A percentile compares a stretch with the other conserved stretches of the same genome.
Evolutionary conservation across 163 green algal species (phyloP).

Genomic region (Scenedesmus sp.): DNA sequence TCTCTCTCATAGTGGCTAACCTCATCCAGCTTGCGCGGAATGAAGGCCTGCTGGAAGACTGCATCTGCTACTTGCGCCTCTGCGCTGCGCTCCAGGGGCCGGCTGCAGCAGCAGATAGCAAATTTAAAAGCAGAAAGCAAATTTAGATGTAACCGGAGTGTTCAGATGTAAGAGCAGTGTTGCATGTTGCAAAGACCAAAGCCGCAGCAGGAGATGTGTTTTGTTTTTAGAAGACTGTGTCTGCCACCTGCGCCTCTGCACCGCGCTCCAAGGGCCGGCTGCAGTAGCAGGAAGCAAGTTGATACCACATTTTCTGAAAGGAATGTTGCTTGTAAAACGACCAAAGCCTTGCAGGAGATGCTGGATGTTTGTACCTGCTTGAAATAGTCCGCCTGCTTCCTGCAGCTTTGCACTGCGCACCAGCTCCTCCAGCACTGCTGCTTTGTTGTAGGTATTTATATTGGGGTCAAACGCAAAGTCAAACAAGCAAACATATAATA

Average conservation of each 20-base stretch:
- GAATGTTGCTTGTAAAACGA: neutral
- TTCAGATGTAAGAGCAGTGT: neutral
- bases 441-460: constrained; percentile 84
- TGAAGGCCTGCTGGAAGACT: constrained; percentile 90
- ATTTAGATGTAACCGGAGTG: neutral
- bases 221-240: neutral
- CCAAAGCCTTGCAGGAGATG: neutral
- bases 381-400: neutral
- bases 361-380: neutral
- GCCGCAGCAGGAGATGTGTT: neutral
- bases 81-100: constrained; percentile 46
- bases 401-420: neutral
- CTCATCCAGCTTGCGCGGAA: constrained; percentile 91
- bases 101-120: constrained; percentile 21
- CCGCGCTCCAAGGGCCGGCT: constrained; percentile 36
- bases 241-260: neutral
- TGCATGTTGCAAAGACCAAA: neutral
- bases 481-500: constrained; percentile 75
- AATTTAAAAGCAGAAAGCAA: neutral
- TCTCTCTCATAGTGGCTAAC: constrained; percentile 93
- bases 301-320: neutral
- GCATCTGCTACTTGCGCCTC: constrained; percentile 79
- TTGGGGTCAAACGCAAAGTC: constrained; percentile 96
- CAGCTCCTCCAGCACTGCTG: constrained; percentile 82
- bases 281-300: neutral